phyloP scores from a whole-genome alignment of 2,329 filamentous ascomycete genomes.

The Fusarium phyllophilum region DNA sequence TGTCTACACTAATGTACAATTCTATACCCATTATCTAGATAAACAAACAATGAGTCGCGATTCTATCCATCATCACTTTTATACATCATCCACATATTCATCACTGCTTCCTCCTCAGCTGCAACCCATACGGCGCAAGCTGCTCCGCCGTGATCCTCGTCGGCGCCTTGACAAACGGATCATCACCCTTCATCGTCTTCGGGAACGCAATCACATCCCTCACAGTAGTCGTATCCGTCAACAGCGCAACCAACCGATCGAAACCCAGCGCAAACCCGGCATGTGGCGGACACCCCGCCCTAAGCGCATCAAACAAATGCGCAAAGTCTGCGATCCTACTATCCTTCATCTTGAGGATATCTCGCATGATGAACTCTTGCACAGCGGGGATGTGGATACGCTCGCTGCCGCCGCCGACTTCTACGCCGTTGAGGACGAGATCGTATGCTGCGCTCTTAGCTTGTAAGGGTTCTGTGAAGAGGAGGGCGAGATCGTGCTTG shows the following conservation, averaged over 20 bases:
- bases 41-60: conserved; percentile 4
- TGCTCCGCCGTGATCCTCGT: conserved; percentile 70
- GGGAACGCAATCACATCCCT: conserved; percentile 97
- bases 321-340: conserved; percentile 81
- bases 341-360: conserved; percentile 82
- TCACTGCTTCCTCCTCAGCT: conserved; percentile 28
- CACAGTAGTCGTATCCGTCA: conserved; percentile 81
- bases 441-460: conserved; percentile 93
- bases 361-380: conserved; percentile 85
- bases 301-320: conserved; percentile 84
- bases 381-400: conserved; percentile 88
- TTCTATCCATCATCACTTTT: neutral
- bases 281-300: conserved; percentile 91
- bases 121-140: conserved; percentile 59
- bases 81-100: neutral
- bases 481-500: conserved; percentile 75
- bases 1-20: conserved; percentile 30
- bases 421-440: conserved; percentile 92
- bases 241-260: conserved; percentile 83
- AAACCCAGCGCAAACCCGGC: conserved; percentile 94
- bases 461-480: conserved; percentile 75
- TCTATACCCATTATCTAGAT: neutral
- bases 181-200: conserved; percentile 90
- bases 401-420: conserved; percentile 90
- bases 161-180: conserved; percentile 83